Base-by-base conservation (phyloP, 768 basidiomycete genomes). In the Psilocybe tampanensis region DNA sequence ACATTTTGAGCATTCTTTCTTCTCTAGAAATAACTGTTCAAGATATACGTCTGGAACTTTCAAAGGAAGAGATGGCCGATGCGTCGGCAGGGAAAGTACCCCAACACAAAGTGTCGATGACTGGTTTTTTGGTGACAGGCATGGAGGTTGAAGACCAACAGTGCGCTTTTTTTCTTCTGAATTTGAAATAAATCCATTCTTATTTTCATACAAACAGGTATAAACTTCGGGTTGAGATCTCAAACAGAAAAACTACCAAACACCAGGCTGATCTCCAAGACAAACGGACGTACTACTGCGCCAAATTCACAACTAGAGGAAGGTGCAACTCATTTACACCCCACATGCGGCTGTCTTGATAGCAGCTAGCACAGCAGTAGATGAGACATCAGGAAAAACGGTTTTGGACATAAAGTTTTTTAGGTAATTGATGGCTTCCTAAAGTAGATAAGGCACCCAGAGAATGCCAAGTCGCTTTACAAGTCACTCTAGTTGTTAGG, bases 101-200 rank as follows among this genome's bases (percentile, higher is more conserved):
- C 0, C 11, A 26, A 7, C 48, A 53, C 13, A 57, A 59, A 19
- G 34, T 58, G 0, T 11, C 55, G 0, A 32, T 54, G 22, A 57
- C 53, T 1, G 13, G n/a, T 0, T 62, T 62, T 34, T 29, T 64
- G 5, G 47, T 43, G 6, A 60, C 42, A 2, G 60, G 44, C 2
- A 53, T 64, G 0, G 53, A 55, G 1, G 42, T 64, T 34, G 60
- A 64, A 21, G 63, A 64, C 13, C 18, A 44, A 19, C 63, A 64
- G 63, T 64, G 34, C 15, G 1, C 19, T 18, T 33, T 32, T 15
- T 19, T 13, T 23, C 26, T 11, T 24, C 9, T 29, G 9, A 5
- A 29, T 29, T 5, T 9, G 29, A 8, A 24, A 2, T 2, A 12
- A 26, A 42, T n/a, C 3, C 5, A 26, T 42, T 4, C 8, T n/a